Conservation (phyloP, 208 protist species). For the Acanthamoeba triangularis region DNA sequence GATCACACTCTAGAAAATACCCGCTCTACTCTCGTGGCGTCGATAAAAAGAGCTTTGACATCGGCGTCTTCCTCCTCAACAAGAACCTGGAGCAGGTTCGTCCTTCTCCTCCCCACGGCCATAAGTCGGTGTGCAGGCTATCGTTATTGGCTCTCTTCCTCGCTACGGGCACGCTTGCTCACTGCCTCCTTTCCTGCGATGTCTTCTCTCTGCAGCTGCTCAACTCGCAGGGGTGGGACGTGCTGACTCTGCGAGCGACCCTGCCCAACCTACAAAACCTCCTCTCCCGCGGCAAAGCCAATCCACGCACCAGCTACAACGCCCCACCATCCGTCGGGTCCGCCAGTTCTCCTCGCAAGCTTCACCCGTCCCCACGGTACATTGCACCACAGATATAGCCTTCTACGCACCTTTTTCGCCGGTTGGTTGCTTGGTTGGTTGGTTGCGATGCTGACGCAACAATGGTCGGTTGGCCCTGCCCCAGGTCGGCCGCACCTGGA, state of each 20-base stretch:
- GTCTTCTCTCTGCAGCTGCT: background rate
- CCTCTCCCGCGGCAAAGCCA: background rate
- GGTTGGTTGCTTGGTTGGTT: too few species aligned
- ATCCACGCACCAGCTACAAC: background rate
- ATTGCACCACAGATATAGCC: too few species aligned
- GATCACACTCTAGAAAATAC: conserved; percentile 12
- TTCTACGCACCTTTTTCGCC: too few species aligned
- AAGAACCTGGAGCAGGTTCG: conserved; percentile 75
- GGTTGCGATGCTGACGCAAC: background rate
- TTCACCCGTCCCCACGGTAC: background rate
- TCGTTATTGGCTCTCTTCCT: background rate
- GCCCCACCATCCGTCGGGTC: background rate
- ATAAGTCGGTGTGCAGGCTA: background rate
- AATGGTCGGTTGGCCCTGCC: too few species aligned
- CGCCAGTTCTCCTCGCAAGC: background rate
- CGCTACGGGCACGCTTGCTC: background rate
- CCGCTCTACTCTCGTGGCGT: conserved; percentile 74
- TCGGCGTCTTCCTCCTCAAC: conserved; percentile 79
- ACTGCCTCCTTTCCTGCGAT: background rate
- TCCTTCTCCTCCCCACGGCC: background rate
- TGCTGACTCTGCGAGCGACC: conserved; percentile 43
- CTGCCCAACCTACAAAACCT: conserved; percentile 67
- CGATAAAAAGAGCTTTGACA: conserved; percentile 62
- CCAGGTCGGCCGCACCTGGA: too few species aligned
- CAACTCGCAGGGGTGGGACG: conserved; percentile 62